These are phyloP conservation scores for Crucihimalaya himalaica DNA, from an alignment of 345 rosid species.

Conservation along the genomic window DNA sequence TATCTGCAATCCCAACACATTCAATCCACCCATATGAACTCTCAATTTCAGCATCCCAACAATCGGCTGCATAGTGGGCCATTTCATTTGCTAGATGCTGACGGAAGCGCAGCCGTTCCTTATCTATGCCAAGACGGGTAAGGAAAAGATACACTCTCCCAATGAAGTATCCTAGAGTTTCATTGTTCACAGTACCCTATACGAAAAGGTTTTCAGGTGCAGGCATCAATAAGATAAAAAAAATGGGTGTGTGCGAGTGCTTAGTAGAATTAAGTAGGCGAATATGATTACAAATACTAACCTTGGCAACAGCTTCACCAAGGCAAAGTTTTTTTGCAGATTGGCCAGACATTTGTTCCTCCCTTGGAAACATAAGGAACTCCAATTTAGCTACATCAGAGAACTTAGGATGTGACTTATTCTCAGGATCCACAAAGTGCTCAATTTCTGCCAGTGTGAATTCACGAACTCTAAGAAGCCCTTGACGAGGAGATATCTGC, in stretches of 20 bases:
- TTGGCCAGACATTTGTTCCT: conserved; percentile 81
- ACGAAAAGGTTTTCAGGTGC: conserved; percentile 9
- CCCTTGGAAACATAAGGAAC: conserved; percentile 92
- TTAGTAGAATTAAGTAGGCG: background rate
- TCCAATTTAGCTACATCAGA: conserved; percentile 64
- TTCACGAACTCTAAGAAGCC: conserved; percentile 92
- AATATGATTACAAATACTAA: conserved; percentile 30
- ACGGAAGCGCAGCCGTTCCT: conserved; percentile 75
- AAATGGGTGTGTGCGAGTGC: background rate
- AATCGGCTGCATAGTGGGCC: conserved; percentile 99
- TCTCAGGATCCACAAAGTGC: conserved; percentile 96
- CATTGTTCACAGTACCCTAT: conserved; percentile 90
- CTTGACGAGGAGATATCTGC: conserved; percentile 99
- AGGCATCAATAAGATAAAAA: conserved; percentile 17
- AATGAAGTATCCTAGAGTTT: conserved; percentile 93
- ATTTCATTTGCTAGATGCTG: conserved; percentile 98
- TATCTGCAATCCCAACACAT: conserved; percentile 98
- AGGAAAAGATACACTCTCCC: conserved; percentile 94
- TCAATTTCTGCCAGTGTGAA: conserved; percentile 96
- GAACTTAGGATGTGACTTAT: conserved; percentile 89
- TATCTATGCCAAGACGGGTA: conserved; percentile 76
- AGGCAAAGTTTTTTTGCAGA: conserved; percentile 62
- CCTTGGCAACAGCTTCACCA: conserved; percentile 86
- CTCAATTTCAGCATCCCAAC: conserved; percentile 99
- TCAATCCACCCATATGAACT: conserved; percentile 95